Evolutionary conservation across 1,284 basidiomycete species (phyloP).

Genomic region (Leccinum fallax): DNA sequence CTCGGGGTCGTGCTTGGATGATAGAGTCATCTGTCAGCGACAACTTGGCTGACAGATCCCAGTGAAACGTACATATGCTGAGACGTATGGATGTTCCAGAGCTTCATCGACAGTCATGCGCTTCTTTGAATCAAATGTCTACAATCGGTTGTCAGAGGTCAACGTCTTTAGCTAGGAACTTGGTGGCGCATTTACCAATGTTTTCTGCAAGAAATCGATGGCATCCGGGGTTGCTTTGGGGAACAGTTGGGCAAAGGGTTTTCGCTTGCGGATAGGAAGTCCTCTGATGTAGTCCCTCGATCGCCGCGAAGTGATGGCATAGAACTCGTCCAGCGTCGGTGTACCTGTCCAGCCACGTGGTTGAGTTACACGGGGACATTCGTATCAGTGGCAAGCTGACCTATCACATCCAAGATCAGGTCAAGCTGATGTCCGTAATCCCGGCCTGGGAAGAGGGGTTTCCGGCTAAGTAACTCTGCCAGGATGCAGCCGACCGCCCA

Average conservation of each 20-base stretch:
- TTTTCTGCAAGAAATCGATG: constrained; percentile 83
- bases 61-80: constrained; percentile 53
- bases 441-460: constrained; percentile 84
- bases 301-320: constrained; percentile 80
- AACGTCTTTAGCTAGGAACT: background rate
- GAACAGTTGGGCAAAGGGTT: constrained; percentile 63
- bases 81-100: constrained; percentile 75
- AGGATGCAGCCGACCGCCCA: constrained; percentile 91
- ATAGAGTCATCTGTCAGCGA: constrained; percentile 9
- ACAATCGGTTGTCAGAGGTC: constrained; percentile 7
- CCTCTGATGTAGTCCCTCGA: constrained; percentile 85
- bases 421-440: constrained; percentile 89
- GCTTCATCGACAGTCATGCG: constrained; percentile 86
- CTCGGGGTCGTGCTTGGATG: constrained; percentile 73
- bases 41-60: constrained; percentile 1
- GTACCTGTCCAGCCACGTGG: constrained; percentile 49
- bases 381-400: constrained; percentile 29
- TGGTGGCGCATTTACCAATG: constrained; percentile 55
- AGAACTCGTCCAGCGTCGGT: constrained; percentile 85
- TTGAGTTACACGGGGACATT: background rate
- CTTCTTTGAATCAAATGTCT: constrained; percentile 87
- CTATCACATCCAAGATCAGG: constrained; percentile 87
- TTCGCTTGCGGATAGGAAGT: constrained; percentile 70
- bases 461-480: constrained; percentile 82
- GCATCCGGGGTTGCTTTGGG: constrained; percentile 74